These are phyloP conservation scores for Neoboletus brunneissimus DNA, from an alignment of 768 basidiomycete species.

Conservation along the genomic window DNA sequence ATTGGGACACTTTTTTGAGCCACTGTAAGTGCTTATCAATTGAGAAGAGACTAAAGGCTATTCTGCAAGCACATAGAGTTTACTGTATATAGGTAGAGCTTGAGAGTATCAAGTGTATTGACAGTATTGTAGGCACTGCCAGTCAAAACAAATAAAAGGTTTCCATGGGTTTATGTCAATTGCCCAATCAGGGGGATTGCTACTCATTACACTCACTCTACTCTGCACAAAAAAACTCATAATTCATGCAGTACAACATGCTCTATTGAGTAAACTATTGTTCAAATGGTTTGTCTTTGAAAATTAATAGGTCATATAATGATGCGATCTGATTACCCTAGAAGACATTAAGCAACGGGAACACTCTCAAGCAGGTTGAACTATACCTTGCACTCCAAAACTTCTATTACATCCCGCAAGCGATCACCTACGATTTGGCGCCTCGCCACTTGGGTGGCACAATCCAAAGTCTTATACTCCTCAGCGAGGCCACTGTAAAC, in stretches of 20 bases:
- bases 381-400: slow-evolving; percentile 84
- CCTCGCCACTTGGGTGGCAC: slow-evolving; percentile 75
- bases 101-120: no score
- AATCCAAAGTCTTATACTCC: slow-evolving; percentile 88
- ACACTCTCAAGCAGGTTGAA: not conserved
- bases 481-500: slow-evolving; percentile 90
- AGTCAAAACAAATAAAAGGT: no score
- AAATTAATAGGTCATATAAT: slow-evolving; percentile 77
- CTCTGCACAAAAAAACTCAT: no score
- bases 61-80: no score
- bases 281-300: slow-evolving; percentile 60
- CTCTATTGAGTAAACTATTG: slow-evolving; percentile 1
- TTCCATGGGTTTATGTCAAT: no score
- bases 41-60: no score
- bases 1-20: no score
- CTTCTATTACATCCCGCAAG: slow-evolving; percentile 86
- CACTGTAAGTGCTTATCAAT: no score
- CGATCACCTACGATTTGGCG: slow-evolving; percentile 86
- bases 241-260: not conserved
- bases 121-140: no score
- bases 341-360: not conserved
- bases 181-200: no score
- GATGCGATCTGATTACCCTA: slow-evolving; percentile 95
- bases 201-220: no score
- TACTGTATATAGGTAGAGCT: no score